phyloP scores from a whole-genome alignment of 2,329 filamentous ascomycete genomes.

The Trichoderma koningiopsis region DNA sequence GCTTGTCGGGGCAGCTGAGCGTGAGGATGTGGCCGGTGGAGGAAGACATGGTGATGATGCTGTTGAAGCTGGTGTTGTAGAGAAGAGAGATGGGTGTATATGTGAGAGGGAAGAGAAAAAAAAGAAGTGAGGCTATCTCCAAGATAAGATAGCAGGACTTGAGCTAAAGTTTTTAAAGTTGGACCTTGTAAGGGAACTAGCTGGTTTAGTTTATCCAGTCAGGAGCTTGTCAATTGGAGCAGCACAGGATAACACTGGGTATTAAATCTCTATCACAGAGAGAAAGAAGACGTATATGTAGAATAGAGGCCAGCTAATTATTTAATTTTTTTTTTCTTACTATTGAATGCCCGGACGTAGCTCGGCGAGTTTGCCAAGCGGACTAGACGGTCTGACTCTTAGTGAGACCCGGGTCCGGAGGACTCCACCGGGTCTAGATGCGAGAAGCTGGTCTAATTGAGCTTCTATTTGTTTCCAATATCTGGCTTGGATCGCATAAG shows the following conservation, averaged over 20 bases:
- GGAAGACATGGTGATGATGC: not conserved
- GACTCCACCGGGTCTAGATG: not conserved
- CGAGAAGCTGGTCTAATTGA: not conserved
- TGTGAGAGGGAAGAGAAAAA: not conserved
- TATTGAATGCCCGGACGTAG: constrained; percentile 3
- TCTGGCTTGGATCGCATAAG: not conserved
- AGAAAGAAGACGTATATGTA: not conserved
- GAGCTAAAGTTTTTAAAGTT: not conserved
- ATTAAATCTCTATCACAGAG: not conserved
- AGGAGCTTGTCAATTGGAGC: too few species aligned
- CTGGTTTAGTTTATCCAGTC: not conserved
- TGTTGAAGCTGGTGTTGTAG: not conserved
- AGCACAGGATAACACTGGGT: too few species aligned
- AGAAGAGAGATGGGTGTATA: not conserved
- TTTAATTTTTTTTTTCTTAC: not conserved
- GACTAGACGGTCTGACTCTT: not conserved
- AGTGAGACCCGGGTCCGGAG: not conserved
- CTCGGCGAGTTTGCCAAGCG: constrained; percentile 14
- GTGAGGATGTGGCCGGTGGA: constrained; percentile 68
- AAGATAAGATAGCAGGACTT: not conserved
- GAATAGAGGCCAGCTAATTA: not conserved
- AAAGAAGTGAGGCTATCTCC: not conserved
- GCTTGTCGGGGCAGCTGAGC: constrained; percentile 80
- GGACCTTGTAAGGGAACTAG: too few species aligned
- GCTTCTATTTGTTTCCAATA: not conserved